These are phyloP conservation scores for Apophysomyces elegans DNA, from an alignment of 371 early-diverging fungal genomes.

Conservation along the genomic window DNA sequence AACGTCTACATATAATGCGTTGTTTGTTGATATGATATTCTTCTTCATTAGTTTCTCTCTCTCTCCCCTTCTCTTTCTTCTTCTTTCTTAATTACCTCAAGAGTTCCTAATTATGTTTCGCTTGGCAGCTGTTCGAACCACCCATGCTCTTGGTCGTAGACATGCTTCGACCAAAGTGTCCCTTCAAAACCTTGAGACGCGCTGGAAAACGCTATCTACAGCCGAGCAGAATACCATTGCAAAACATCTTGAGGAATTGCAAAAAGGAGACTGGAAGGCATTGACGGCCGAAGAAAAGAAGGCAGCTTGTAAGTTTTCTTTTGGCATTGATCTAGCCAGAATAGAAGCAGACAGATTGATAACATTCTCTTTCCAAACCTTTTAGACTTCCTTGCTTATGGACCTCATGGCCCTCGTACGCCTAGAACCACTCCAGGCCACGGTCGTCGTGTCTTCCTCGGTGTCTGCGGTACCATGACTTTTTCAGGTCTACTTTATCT, in stretches of 20 bases:
- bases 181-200: slow-evolving; percentile 73
- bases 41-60: not conserved
- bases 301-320: slow-evolving; percentile 76
- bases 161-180: slow-evolving; percentile 23
- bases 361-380: not conserved
- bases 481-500: slow-evolving; percentile 68
- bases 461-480: slow-evolving; percentile 64
- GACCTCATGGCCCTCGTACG: slow-evolving; percentile 90
- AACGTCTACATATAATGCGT: not conserved
- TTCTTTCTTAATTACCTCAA: too few relatives aligned
- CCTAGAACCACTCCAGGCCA: slow-evolving; percentile 77
- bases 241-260: slow-evolving; percentile 78
- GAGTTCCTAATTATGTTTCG: slow-evolving; percentile 13
- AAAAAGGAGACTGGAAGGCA: slow-evolving; percentile 95
- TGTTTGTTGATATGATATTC: not conserved
- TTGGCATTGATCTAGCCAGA: not conserved
- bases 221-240: slow-evolving; percentile 84
- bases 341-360: not conserved
- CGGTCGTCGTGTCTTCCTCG: slow-evolving; percentile 71
- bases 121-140: slow-evolving; percentile 14
- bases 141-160: slow-evolving; percentile 13
- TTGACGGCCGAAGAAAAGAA: slow-evolving; percentile 92
- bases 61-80: not conserved
- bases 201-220: slow-evolving; percentile 86
- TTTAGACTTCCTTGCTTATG: slow-evolving; percentile 89